Evolutionary conservation across 73 alveolate genomes (phyloP), one percentile per base, ranked within the genome.

Genomic region (Uronychia binucleata): DNA sequence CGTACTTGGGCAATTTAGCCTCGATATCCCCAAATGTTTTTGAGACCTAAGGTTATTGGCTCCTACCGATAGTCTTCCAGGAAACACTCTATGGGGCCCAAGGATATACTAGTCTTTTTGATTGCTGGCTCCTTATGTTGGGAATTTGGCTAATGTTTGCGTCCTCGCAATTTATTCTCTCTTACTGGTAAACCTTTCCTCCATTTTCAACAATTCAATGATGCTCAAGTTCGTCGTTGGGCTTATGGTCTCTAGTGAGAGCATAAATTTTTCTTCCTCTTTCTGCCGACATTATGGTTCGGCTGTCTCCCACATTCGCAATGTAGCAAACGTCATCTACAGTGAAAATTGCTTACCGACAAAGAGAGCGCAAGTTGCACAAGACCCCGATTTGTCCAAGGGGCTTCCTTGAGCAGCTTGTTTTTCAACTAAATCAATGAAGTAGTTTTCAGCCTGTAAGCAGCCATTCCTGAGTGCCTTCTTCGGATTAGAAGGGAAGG

Each of bases 41-140:
- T 32, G 97, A 91, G 30, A 46, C 67, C 67, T 46, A 46, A 46
- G 19, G 58, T 0, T 46, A 58, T 26, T 31, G 86, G 58, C 98
- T 87, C 81, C 79, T 59, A 92, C 97, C n/a, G 98, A 93, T 28
- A 96, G 93, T 31, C 98, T 88, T 13, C 99, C 99, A 0, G 99
- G 99, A 11, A 91, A 88, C 57, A 95, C 97, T 34, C 99, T 86
- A 77, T 89, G 94, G 34, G 99, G 99, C 1, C 99, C 99, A 14
- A 93, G 77, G 59, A 96, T 94, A 5, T 90, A 88, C 87, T 92
- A 58, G 0, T 85, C 91, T 28, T 77, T 26, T n/a, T 74, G 19
- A 25, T 46, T 33, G 25, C 32, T 27, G 11, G 59, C 79, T 33
- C 78, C 33, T 74, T 60, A 29, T 31, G 34, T 67, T 1, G 89